Base-by-base conservation (phyloP, 2,329 filamentous ascomycete genomes). In the Aspergillus floridensis region DNA sequence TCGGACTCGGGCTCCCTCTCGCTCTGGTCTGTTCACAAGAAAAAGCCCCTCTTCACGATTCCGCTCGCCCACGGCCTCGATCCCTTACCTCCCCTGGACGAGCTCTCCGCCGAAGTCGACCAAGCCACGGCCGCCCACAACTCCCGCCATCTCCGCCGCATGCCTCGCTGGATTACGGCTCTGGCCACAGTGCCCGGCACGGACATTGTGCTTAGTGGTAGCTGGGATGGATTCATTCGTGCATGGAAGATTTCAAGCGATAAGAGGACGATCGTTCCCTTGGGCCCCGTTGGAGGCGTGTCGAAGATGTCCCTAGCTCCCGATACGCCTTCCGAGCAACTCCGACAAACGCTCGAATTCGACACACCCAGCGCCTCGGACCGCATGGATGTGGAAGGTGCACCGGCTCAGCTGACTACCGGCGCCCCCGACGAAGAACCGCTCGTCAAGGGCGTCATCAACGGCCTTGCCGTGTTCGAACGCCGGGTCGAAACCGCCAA, bases 21-120 rank as follows among this genome's bases (percentile, higher is more conserved):
- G 1, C 84, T 98, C 12, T 98, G 93, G 93, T 92, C 88, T 61
- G 82, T 92, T 22, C 85, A 93, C 72, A 96, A 96, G 80, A 99
- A 99, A 84, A 98, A 98, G 77, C 89, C 95, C 0, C 81, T 99
- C 10, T 90, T 88, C 76, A 90, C 91, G 3, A 79, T 95, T 49
- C 84, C 88, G 2, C 81, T 91, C 31, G 92, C 93, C 4, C 95
- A 99, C 75, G 95, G 95, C 32, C 79, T 96, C 54, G 92, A 97
- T 60, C 85, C 88, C 3, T 81, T 88, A 2, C 78, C 93, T 54
- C 80, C 82, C 2, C 83, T 89, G 1, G 82, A 88, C 21, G 82
- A 91, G 66, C 85, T 88, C 32, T 93, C 88, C 1, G 89, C 92
- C n/a, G 91, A 89, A 57, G 87, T 88, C 1, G 82, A 86, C 57